Evolutionary conservation across 768 basidiomycete genomes (phyloP).

Genomic region (Hericium alpestre): DNA sequence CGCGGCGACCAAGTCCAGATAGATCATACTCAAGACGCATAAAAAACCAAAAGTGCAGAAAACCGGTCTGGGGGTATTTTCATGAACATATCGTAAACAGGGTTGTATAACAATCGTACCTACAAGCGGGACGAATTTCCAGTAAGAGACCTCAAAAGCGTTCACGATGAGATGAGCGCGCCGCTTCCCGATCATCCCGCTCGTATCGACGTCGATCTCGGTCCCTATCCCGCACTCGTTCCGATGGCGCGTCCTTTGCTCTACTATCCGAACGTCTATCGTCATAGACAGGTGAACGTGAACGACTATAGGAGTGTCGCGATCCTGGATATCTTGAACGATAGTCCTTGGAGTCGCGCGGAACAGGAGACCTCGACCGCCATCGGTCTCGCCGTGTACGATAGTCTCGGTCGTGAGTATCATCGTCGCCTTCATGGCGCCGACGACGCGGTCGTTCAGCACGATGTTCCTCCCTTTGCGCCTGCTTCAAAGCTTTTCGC

Average conservation of each 20-base stretch:
- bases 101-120: no score
- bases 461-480: slow-evolving; percentile 39
- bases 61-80: no score
- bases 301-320: no score
- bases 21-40: no score
- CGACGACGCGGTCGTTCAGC: slow-evolving; percentile 18
- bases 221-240: neutral
- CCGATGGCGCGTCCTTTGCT: neutral
- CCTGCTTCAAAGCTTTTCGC: slow-evolving; percentile 51
- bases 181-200: neutral
- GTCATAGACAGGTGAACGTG: no score
- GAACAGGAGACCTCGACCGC: slow-evolving; percentile 20
- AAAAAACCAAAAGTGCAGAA: no score
- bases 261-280: slow-evolving; percentile 15
- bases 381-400: slow-evolving; percentile 23
- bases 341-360: neutral
- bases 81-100: no score
- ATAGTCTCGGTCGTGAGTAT: slow-evolving; percentile 4
- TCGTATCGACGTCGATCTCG: neutral
- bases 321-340: no score
- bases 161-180: neutral
- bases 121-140: no score
- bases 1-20: no score
- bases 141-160: neutral
- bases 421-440: slow-evolving; percentile 8